Evolutionary conservation across 1,139 yeast species (phyloP), one percentile per base, ranked within the genome.

Genomic region (Pneumocystis carinii): DNA sequence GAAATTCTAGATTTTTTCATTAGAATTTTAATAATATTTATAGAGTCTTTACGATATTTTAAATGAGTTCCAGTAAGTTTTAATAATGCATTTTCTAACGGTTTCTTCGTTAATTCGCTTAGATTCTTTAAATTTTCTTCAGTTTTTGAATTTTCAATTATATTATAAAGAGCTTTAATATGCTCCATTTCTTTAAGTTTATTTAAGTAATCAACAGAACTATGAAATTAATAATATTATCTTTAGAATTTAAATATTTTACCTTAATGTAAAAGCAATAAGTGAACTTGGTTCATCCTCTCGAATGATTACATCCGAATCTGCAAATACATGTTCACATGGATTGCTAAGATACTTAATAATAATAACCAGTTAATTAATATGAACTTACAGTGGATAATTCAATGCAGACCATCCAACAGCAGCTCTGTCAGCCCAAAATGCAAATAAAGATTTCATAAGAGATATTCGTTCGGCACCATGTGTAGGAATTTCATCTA

Each of bases 341-440:
- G 87, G 78, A 29, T 81, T 39, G 29, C 59, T 57, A 29, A 57
- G 8, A 19, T 19, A 80, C 56, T 63, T 15, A 42, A 24, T 15
- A 29, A 38, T 39, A 55, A 17, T 19, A 27, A n/a, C 61, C n/a
- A 37, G 17, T 24, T 61, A 27, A 61, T 19, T 17, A 62, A n/a
- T 32, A 59, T 1, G 7, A 24, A 29, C 27, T 37, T 57, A 67
- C 61, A 90, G 77, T 0, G 97, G 97, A 73, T 90, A 90, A 27
- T 83, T 86, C 56, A 94, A 76, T 0, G 97, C 95, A 68, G 87
- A 90, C 98, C 98, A 94, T 29, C 94, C 80, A 1, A 96, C 87
- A 0, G 97, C 92, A 1, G 97, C 87, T 69, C 98, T 76, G 74
- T 94, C 98, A 0, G 97, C 97, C 98, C 98, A 92, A 74, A 92